Evolutionary conservation across 2,329 filamentous ascomycete species (phyloP).

Genomic region (Nigrospora oryzae): DNA sequence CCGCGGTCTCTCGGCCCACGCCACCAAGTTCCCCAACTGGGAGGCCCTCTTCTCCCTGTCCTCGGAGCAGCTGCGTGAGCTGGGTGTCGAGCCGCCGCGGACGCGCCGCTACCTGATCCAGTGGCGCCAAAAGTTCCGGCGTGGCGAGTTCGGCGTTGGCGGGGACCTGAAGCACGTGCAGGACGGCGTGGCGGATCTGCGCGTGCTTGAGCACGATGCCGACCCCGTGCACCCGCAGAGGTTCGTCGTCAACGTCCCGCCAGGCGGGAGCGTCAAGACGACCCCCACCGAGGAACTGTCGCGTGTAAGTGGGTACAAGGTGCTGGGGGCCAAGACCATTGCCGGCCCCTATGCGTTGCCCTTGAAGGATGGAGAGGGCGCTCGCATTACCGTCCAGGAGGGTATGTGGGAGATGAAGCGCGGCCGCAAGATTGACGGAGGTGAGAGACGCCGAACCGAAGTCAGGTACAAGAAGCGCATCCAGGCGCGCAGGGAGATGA

Average conservation of each 20-base stretch:
- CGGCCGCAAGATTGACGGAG: conserved; percentile 90
- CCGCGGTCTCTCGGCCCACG: conserved; percentile 73
- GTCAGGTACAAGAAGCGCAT: conserved; percentile 79
- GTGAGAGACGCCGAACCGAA: conserved; percentile 82
- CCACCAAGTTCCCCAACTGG: conserved; percentile 84
- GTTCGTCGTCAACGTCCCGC: conserved; percentile 46
- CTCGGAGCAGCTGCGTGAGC: conserved; percentile 67
- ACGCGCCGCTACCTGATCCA: conserved; percentile 75
- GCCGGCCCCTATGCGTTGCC: conserved; percentile 66
- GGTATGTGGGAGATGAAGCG: conserved; percentile 88
- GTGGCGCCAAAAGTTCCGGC: conserved; percentile 80
- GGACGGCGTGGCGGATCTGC: conserved; percentile 43
- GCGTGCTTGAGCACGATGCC: conserved; percentile 32
- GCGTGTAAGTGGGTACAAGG: conserved; percentile 55
- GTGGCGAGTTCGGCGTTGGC: conserved; percentile 69
- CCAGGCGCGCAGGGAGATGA: conserved; percentile 64
- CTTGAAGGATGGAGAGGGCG: conserved; percentile 56
- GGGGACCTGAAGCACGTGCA: conserved; percentile 71
- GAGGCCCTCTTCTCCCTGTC: conserved; percentile 78
- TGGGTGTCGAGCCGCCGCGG: conserved; percentile 81
- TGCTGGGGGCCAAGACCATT: conserved; percentile 62
- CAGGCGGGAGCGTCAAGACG: conserved; percentile 29
- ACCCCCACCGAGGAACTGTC: conserved; percentile 30
- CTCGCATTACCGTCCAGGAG: conserved; percentile 63
- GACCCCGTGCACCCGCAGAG: conserved; percentile 34